These are phyloP conservation scores for Phaeosphaeria sp. DNA, from an alignment of 2,329 filamentous ascomycete genomes.

Conservation along the genomic window DNA sequence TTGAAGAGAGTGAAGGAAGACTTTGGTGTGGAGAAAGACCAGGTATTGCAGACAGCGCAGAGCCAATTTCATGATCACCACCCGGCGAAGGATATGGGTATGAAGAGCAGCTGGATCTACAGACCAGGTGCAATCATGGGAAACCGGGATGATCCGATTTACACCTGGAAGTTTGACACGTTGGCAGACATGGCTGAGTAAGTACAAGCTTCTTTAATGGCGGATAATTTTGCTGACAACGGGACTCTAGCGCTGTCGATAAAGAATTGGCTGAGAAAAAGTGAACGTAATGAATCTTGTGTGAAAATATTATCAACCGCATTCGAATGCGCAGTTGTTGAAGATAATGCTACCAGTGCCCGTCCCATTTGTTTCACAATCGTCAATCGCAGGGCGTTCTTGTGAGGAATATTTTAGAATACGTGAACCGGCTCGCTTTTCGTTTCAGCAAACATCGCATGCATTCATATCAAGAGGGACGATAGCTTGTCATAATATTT, in stretches of 20 bases:
- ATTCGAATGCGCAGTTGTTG: not conserved
- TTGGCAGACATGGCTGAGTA: constrained; percentile 66
- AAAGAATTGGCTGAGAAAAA: constrained; percentile 34
- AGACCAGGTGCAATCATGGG: constrained; percentile 58
- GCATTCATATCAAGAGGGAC: no score
- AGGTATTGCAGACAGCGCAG: constrained; percentile 73
- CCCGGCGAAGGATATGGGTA: constrained; percentile 66
- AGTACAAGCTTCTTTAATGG: not conserved
- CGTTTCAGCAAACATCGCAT: no score
- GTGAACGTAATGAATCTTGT: not conserved
- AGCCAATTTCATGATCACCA: constrained; percentile 72
- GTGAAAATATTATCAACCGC: not conserved
- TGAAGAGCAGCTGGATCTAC: constrained; percentile 71
- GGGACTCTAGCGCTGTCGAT: constrained; percentile 50
- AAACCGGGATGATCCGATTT: constrained; percentile 51
- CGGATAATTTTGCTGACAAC: not conserved
- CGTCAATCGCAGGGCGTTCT: no score
- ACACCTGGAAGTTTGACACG: constrained; percentile 63
- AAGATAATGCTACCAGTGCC: no score
- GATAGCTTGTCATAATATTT: no score
- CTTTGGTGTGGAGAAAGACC: constrained; percentile 63
- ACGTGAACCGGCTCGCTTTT: no score
- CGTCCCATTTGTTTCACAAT: no score
- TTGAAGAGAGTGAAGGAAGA: constrained; percentile 60
- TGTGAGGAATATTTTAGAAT: no score